Conservation (phyloP, 805 yeast species). For the Wickerhamiella azyma region DNA sequence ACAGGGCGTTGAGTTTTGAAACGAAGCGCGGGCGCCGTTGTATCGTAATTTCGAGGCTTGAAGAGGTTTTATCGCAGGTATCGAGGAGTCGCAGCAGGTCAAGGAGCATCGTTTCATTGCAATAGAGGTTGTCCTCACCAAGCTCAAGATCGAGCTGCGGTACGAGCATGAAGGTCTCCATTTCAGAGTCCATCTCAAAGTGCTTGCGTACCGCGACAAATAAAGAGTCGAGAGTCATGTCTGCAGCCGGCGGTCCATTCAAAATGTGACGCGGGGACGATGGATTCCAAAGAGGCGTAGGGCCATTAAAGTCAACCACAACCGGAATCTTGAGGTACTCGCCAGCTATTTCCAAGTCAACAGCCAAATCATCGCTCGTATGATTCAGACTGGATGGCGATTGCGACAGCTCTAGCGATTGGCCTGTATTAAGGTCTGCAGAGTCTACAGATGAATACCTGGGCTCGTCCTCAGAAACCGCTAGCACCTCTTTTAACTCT, state of each 20-base stretch:
- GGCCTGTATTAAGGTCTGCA: no score
- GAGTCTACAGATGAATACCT: no score
- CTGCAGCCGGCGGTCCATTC: background rate
- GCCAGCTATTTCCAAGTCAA: background rate
- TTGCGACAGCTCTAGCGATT: no score
- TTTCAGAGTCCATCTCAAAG: conserved; percentile 10
- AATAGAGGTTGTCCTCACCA: conserved; percentile 21
- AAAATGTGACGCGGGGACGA: background rate
- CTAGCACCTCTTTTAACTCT: no score
- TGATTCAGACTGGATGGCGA: no score
- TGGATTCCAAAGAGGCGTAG: background rate
- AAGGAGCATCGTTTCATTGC: conserved; percentile 17
- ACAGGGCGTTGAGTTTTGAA: conserved; percentile 14
- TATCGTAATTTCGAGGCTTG: conserved; percentile 10
- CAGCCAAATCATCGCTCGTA: background rate
- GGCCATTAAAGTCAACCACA: background rate
- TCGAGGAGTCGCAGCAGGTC: conserved; percentile 18
- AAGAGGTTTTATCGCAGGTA: conserved; percentile 12
- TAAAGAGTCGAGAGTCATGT: conserved; percentile 13
- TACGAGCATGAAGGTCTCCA: conserved; percentile 16
- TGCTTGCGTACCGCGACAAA: conserved; percentile 9
- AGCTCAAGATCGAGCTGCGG: conserved; percentile 17
- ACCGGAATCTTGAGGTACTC: background rate
- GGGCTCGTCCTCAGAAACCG: no score
- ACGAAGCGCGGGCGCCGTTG: conserved; percentile 14